Conservation (phyloP, 768 basidiomycete genomes). For the Antrodiella citrinella region DNA sequence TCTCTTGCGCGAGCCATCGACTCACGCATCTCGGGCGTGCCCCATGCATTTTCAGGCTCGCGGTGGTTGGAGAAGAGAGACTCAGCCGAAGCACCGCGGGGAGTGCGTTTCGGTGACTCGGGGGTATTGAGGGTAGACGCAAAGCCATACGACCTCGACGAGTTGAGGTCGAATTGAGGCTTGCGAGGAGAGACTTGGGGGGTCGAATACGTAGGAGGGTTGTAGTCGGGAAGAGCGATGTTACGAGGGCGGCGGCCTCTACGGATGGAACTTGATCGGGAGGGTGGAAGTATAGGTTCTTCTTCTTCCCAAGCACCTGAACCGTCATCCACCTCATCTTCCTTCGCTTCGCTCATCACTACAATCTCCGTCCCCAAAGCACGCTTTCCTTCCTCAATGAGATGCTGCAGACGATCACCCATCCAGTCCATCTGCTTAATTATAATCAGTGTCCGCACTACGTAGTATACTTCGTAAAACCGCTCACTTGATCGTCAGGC, state of each 20-base stretch:
- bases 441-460: neutral
- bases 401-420: conserved; percentile 53
- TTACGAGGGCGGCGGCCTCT: conserved; percentile 12
- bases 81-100: conserved; percentile 27
- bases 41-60: conserved; percentile 34
- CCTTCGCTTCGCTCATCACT: conserved; percentile 62
- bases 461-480: conserved; percentile 6
- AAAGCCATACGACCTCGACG: neutral
- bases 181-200: conserved; percentile 27
- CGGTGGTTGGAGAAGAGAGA: conserved; percentile 26
- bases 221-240: conserved; percentile 16
- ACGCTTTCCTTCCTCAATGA: conserved; percentile 74
- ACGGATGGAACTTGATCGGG: conserved; percentile 15
- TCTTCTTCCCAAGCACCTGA: conserved; percentile 72
- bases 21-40: conserved; percentile 61
- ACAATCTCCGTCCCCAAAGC: conserved; percentile 76
- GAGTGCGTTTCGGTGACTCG: conserved; percentile 9
- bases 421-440: conserved; percentile 72
- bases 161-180: conserved; percentile 25
- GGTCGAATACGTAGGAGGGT: conserved; percentile 22
- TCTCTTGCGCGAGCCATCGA: conserved; percentile 65
- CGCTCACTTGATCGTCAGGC: conserved; percentile 34
- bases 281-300: conserved; percentile 11
- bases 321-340: conserved; percentile 75
- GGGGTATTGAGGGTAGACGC: conserved; percentile 1